Evolutionary conservation across 306 rosid genomes (phyloP).

Genomic region (barrel medic (Medicago truncatula)): MtrunA17r5.0-ANR NC_053043.1:20980501-20981000

Average conservation of each 20-base stretch:
- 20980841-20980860: neutral
- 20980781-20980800: neutral
- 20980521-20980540: too few relatives aligned
- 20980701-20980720: neutral
- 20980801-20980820: conserved; percentile 9
- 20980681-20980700: conserved; percentile 10
- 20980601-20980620: too few relatives aligned
- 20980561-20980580: too few relatives aligned
- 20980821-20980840: conserved; percentile 8
- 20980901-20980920: conserved; percentile 17
- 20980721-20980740: conserved; percentile 9
- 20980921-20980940: conserved; percentile 68
- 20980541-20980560: too few relatives aligned
- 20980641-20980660: too few relatives aligned
- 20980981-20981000: conserved; percentile 95
- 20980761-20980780: conserved; percentile 2
- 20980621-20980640: too few relatives aligned
- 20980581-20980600: too few relatives aligned
- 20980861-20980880: neutral
- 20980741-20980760: neutral
- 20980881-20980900: conserved; percentile 6
- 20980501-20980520: too few relatives aligned
- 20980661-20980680: too few relatives aligned
- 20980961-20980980: conserved; percentile 98
- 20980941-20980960: conserved; percentile 99